Conservation (phyloP, 805 yeast species). For the Geotrichum ghanense region DNA sequence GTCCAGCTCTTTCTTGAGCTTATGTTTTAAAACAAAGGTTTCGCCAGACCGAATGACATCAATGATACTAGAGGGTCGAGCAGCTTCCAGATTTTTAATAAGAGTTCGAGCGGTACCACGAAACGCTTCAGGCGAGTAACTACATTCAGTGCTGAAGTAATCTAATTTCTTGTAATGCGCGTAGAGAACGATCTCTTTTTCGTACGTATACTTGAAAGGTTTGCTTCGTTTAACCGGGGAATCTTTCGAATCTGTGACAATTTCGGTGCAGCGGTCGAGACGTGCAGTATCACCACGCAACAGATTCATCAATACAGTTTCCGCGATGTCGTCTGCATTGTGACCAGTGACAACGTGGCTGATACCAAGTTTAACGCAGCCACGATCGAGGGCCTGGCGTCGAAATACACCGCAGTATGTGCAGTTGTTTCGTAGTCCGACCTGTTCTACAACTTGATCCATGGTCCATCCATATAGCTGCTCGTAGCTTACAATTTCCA, state of each 20-base stretch:
- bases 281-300: constrained; percentile 94
- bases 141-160: constrained; percentile 93
- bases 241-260: constrained; percentile 67
- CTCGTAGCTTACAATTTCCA: constrained; percentile 72
- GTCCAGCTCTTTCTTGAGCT: constrained; percentile 10
- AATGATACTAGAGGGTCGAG: constrained; percentile 85
- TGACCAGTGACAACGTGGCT: constrained; percentile 95
- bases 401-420: constrained; percentile 97
- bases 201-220: constrained; percentile 92
- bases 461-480: constrained; percentile 95
- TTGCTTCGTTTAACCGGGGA: constrained; percentile 89
- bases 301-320: constrained; percentile 89
- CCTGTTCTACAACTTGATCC: constrained; percentile 94
- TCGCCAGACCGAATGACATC: constrained; percentile 95
- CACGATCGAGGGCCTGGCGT: constrained; percentile 93
- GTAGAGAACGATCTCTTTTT: constrained; percentile 91
- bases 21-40: constrained; percentile 42
- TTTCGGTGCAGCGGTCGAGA: constrained; percentile 75
- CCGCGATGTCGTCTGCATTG: constrained; percentile 99
- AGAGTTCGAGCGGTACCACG: constrained; percentile 93
- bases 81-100: constrained; percentile 79
- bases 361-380: constrained; percentile 78
- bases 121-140: constrained; percentile 97
- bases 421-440: constrained; percentile 88
- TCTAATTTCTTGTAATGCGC: constrained; percentile 94